Evolutionary conservation across 306 rosid species (phyloP).

Genomic region (Sophora flavescens): DNA sequence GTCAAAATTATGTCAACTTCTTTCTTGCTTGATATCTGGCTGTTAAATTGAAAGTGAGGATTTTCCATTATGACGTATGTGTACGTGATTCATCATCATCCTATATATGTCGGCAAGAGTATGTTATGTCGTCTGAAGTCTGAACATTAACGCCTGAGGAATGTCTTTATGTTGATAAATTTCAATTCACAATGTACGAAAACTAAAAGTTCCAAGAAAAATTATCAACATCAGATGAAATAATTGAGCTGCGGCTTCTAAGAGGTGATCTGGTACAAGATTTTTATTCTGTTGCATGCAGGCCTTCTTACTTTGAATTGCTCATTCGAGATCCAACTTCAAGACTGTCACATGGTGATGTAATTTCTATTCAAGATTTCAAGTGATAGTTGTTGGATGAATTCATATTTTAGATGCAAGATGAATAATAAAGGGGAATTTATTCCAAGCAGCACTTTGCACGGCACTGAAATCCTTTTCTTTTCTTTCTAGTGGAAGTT

Average conservation of each 20-base stretch:
- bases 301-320: neutral
- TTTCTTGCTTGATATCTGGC: neutral
- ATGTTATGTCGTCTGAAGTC: neutral
- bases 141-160: neutral
- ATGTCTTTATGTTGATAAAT: neutral
- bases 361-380: neutral
- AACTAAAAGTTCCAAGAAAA: constrained; percentile 1
- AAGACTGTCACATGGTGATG: constrained; percentile 29
- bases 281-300: constrained; percentile 3
- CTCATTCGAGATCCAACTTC: neutral
- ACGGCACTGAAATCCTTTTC: neutral
- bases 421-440: neutral
- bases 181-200: constrained; percentile 6
- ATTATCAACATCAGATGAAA: neutral
- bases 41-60: constrained; percentile 22
- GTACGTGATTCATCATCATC: neutral
- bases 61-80: neutral
- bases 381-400: neutral
- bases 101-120: neutral
- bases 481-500: neutral
- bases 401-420: constrained; percentile 4
- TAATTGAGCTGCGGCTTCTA: neutral
- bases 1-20: constrained; percentile 14
- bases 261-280: neutral
- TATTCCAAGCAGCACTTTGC: neutral